Base-by-base conservation (phyloP, 306 rosid species). In the Castanea crenata region DNA sequence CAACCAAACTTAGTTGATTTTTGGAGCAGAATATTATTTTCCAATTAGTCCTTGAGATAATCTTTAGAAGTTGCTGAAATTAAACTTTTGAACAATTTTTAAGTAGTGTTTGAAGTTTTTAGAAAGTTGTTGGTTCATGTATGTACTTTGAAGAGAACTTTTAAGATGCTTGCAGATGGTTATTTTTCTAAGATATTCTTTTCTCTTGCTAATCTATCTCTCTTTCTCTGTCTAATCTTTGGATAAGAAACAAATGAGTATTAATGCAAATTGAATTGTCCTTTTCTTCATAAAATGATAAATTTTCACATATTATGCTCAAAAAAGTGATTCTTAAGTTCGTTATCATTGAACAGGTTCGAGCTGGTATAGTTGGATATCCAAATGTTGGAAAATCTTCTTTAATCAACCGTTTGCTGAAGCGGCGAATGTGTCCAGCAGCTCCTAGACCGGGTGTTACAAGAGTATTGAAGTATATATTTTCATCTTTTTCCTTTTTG, bases 401-500 rank as follows among this genome's bases (percentile, higher is more conserved):
- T 67, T 75, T 94, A 83, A 84, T 94, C 75, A 92, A 94, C 81
- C 99, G 97, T 62, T 81, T 94, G 85, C 63, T 92, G 84, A 94
- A 93, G 85, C 87, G 97, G 46, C 89, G 97, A 79, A 85, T 91
- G 91, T 94, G 99, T 74, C 85, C 95, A 59, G 97, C 99, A 71
- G 99, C 99, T 81, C 97, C 99, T 52, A 92, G 99, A 72, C 97
- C 99, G 21, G 99, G 99, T 69, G 97, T 94, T 74, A 94, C 99
- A 62, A 88, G 99, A 85, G 90, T 79, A 52, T 82, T 92, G 90
- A 91, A 73, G 99, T 91, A 84, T 80, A 74, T 58, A 59, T 61
- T 74, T 78, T 55, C 72, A 31, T 32, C 76, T 84, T 79, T 55
- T 21, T 70, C 59, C 62, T 65, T 69, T 55, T 11, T 68, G 77